Evolutionary conservation across 2,329 filamentous ascomycete species (phyloP).

Genomic region (Huntiella savannae): DNA sequence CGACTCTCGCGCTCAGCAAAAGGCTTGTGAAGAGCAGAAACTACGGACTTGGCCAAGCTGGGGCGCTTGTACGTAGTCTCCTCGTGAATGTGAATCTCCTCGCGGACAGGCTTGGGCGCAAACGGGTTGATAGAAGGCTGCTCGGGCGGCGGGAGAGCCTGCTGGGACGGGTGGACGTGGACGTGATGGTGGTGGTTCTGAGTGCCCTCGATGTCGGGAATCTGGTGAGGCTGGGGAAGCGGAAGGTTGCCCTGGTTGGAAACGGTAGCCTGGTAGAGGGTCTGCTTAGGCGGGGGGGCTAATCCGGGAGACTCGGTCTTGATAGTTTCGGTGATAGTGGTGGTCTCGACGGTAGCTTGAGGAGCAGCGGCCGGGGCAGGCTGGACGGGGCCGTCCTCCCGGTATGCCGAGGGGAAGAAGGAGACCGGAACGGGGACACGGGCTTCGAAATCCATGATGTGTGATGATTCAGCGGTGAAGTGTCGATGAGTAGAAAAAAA

Average conservation of each 20-base stretch:
- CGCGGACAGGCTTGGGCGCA: constrained; percentile 1
- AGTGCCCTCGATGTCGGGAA: background rate
- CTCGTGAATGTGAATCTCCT: constrained; percentile 9
- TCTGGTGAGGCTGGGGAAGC: constrained; percentile 5
- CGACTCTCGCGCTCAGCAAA: constrained; percentile 1
- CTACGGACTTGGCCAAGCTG: constrained; percentile 4
- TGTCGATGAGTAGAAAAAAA: background rate
- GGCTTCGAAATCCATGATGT: constrained; percentile 99
- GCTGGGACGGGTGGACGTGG: background rate
- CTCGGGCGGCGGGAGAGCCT: background rate
- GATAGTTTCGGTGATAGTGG: constrained; percentile 18
- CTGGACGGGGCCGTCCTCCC: constrained; percentile 27
- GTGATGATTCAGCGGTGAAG: background rate
- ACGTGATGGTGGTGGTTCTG: constrained; percentile 8
- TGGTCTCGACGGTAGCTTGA: constrained; percentile 12
- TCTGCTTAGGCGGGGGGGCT: constrained; percentile 8
- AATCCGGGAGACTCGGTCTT: constrained; percentile 5
- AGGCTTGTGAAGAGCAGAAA: constrained; percentile 2
- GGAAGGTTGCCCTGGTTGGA: constrained; percentile 4
- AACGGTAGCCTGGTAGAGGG: constrained; percentile 10
- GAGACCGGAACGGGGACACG: constrained; percentile 98
- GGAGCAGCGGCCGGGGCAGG: constrained; percentile 17
- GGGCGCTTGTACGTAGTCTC: constrained; percentile 9
- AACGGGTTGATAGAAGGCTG: constrained; percentile 2
- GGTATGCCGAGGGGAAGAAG: constrained; percentile 98